Evolutionary conservation across 495 filamentous ascomycete genomes (phyloP), one percentile per base, ranked within the genome.

Genomic region (Xeromyces bisporus): DNA sequence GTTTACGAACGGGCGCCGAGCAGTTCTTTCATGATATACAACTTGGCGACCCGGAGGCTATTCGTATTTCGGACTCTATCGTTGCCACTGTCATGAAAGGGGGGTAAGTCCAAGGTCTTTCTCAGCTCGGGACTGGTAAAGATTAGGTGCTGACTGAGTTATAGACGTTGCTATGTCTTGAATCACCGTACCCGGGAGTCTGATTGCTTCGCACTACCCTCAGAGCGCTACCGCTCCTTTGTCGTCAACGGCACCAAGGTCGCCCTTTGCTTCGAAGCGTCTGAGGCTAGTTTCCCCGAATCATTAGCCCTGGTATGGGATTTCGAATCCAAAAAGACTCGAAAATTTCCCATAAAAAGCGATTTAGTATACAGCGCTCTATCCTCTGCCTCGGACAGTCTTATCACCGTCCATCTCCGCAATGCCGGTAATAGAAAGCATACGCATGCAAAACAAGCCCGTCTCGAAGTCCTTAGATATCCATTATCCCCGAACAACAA

Each of bases 141-240:
- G n/a, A n/a, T n/a, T n/a, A n/a, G n/a, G n/a, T n/a, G n/a, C n/a
- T n/a, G n/a, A n/a, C n/a, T n/a, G n/a, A n/a, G n/a, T n/a, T n/a
- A n/a, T n/a, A 29, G 49, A 23, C 38, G 45, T 15, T 55, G 50
- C 25, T 40, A 54, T 33, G 39, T 45, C 18, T 58, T 50, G 55
- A 32, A 48, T 27, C 23, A 51, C 6, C 15, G 38, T 12, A 47
- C 46, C 3, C 24, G 38, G 17, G 38, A 46, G 14, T 29, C 34
- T 11, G 31, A 30, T 18, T 37, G 28, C 7, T 44, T 55, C 25
- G 51, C 47, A 18, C 11, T 55, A 8, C 39, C 49, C 1, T 44
- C 43, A 2, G 4, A 28, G 7, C 12, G 32, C 8, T 37, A 35
- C 23, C 3, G 3, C 2, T 31, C 34, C 23, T 44, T 43, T 18